Conservation (phyloP, 1,284 basidiomycete species). For the Gomphus sp. region DNA sequence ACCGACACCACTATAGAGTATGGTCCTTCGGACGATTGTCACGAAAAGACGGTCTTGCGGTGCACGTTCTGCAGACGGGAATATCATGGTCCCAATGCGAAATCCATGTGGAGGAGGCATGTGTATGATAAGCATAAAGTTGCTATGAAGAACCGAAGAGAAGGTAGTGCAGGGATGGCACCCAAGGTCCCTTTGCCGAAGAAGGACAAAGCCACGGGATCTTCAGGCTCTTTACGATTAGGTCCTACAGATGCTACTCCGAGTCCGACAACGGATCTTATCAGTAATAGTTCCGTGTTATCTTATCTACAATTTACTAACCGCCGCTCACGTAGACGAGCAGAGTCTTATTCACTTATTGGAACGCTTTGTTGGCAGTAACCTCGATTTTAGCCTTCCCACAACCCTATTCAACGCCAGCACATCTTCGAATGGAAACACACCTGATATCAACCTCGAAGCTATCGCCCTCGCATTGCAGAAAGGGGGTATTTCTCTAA, state of each 20-base stretch:
- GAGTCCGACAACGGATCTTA: constrained; percentile 1
- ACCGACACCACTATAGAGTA: not conserved
- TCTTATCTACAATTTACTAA: not conserved
- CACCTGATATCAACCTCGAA: not conserved
- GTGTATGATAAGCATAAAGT: constrained; percentile 82
- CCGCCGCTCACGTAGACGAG: not conserved
- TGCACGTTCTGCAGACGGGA: constrained; percentile 75
- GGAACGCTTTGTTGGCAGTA: constrained; percentile 7
- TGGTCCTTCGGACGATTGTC: constrained; percentile 10
- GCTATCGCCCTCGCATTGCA: constrained; percentile 2
- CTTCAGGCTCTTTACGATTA: not conserved
- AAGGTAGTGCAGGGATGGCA: constrained; percentile 27
- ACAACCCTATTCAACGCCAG: not conserved
- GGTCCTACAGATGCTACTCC: not conserved
- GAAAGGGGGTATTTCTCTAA: constrained; percentile 2
- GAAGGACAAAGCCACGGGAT: not conserved
- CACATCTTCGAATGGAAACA: not conserved
- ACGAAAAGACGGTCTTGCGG: constrained; percentile 61
- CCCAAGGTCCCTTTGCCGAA: not conserved
- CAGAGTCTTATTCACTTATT: constrained; percentile 7
- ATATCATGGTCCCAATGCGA: constrained; percentile 75
- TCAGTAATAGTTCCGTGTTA: not conserved
- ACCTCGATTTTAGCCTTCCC: constrained; percentile 5
- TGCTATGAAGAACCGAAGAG: constrained; percentile 73
- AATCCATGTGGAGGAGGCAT: constrained; percentile 80